Evolutionary conservation across 495 filamentous ascomycete genomes (phyloP).

Genomic region (Jackrogersella minutella): DNA sequence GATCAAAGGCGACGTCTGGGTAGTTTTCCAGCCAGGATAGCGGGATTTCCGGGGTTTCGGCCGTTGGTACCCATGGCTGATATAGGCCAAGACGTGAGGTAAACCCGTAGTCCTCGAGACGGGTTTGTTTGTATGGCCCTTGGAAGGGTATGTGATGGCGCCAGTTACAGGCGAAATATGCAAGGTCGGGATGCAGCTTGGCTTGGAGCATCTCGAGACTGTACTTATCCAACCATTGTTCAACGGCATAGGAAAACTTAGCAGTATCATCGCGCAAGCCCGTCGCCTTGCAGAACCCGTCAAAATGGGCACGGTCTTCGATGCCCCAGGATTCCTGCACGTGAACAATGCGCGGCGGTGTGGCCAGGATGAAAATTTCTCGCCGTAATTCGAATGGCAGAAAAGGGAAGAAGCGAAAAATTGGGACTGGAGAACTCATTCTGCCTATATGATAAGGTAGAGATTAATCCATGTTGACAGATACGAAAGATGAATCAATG

Average conservation of each 20-base stretch:
- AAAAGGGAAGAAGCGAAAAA: slow-evolving; percentile 4
- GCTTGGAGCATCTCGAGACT: background rate
- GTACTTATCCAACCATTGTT: background rate
- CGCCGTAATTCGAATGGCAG: slow-evolving; percentile 11
- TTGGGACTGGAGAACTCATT: background rate
- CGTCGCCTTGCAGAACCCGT: too few relatives aligned
- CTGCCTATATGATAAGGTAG: background rate
- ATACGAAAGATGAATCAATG: background rate
- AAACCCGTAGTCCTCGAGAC: slow-evolving; percentile 7
- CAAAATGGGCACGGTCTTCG: background rate
- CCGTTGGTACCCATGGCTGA: slow-evolving; percentile 5
- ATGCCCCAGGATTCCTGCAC: slow-evolving; percentile 3
- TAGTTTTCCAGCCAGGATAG: slow-evolving; percentile 5
- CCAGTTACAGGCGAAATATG: slow-evolving; percentile 10
- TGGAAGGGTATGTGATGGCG: background rate
- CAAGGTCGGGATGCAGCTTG: slow-evolving; percentile 16
- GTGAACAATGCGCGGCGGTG: slow-evolving; percentile 16
- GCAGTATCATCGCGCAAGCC: too few relatives aligned
- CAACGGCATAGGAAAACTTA: background rate
- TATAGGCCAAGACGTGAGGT: background rate
- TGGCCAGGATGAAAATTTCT: slow-evolving; percentile 14
- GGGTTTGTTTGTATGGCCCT: background rate
- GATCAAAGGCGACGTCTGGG: slow-evolving; percentile 11
- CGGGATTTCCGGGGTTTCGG: slow-evolving; percentile 8
- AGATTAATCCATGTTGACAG: too few relatives aligned